phyloP scores from a whole-genome alignment of 108 stramenopile genomes.

The Nannochloropsis oceanica region DNA sequence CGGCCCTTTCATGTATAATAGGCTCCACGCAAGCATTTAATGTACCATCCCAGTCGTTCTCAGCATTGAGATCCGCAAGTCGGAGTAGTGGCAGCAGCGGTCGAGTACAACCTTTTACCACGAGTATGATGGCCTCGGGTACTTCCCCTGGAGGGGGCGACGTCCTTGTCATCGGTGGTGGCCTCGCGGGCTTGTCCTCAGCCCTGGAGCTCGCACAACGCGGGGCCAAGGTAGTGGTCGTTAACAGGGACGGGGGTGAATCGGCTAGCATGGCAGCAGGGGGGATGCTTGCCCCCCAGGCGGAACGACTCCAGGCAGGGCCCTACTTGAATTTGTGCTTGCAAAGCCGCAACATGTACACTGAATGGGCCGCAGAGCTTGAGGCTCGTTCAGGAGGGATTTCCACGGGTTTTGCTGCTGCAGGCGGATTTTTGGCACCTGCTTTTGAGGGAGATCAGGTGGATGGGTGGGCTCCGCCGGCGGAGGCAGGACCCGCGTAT shows the following conservation, averaged over 20 bases:
- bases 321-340: conserved; percentile 64
- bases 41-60: neutral
- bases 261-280: conserved; percentile 32
- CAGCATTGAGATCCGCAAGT: neutral
- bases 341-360: conserved; percentile 50
- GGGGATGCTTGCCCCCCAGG: conserved; percentile 54
- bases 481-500: conserved; percentile 41
- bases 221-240: conserved; percentile 23
- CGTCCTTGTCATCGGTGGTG: conserved; percentile 28
- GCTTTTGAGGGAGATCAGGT: conserved; percentile 76
- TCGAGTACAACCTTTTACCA: neutral
- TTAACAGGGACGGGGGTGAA: conserved; percentile 18
- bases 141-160: neutral
- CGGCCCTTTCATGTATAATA: neutral
- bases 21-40: neutral
- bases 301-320: conserved; percentile 65
- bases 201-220: conserved; percentile 27
- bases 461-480: conserved; percentile 62
- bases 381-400: conserved; percentile 22
- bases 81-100: neutral
- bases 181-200: conserved; percentile 23
- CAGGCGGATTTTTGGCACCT: conserved; percentile 79
- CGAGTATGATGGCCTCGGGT: neutral
- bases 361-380: conserved; percentile 42
- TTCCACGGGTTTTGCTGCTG: conserved; percentile 55